A percentile compares a stretch with the other conserved stretches of the same genome.
Evolutionary conservation across 306 rosid species (phyloP).

Genomic region (Notholithocarpus densiflorus): DNA sequence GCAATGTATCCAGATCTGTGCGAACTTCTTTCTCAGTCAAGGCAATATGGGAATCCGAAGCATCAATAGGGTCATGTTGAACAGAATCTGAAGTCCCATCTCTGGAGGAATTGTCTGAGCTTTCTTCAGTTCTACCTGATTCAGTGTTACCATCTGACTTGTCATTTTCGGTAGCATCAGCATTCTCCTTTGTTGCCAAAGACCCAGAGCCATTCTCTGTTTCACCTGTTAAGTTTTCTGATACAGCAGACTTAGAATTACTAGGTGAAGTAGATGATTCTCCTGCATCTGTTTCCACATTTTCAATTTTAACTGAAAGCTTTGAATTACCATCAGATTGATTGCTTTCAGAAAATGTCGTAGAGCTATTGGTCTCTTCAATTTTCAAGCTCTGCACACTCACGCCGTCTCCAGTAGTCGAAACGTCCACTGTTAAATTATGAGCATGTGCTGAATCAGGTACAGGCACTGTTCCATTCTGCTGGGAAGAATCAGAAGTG

Average conservation of each 20-base stretch:
- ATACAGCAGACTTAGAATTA: conserved; percentile 20
- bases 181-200: conserved; percentile 32
- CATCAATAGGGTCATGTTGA: conserved; percentile 67
- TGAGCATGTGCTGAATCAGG: conserved; percentile 18
- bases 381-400: conserved; percentile 24
- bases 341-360: conserved; percentile 28
- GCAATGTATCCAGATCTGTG: conserved; percentile 66
- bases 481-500: conserved; percentile 34
- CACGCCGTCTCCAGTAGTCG: conserved; percentile 23
- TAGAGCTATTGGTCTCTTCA: conserved; percentile 27
- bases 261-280: conserved; percentile 31
- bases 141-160: conserved; percentile 33
- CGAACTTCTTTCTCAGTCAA: conserved; percentile 44
- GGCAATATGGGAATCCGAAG: conserved; percentile 46
- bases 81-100: conserved; percentile 29
- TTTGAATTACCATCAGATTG: conserved; percentile 27
- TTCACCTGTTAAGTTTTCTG: conserved; percentile 35
- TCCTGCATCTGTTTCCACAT: conserved; percentile 24
- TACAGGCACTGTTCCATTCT: conserved; percentile 21
- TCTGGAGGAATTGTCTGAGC: conserved; percentile 32
- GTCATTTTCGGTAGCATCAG: conserved; percentile 33
- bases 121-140: conserved; percentile 25
- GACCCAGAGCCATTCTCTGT: conserved; percentile 23
- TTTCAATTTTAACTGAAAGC: conserved; percentile 28
- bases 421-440: conserved; percentile 18